Percentiles rank a stretch among this genome's conserved stretches.
Conservation (phyloP, 192 early-diverging fungal species). For the Coemansia asiatica region DNA sequence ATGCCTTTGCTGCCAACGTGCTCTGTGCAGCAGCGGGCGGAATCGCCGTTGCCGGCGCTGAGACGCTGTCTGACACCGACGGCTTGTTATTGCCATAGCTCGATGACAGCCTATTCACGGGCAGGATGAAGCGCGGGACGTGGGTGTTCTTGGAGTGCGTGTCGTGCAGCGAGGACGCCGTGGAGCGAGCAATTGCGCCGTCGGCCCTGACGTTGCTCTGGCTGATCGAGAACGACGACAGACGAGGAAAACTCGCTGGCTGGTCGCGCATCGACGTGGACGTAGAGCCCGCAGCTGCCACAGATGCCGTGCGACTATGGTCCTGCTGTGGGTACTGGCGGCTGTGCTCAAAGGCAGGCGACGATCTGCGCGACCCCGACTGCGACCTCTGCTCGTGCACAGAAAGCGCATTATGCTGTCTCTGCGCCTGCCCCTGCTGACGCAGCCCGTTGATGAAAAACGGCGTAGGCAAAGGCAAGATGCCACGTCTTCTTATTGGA, state of each 20-base stretch:
- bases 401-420: not conserved
- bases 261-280: constrained; percentile 20
- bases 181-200: constrained; percentile 11
- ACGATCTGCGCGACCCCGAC: constrained; percentile 23
- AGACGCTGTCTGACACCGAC: not conserved
- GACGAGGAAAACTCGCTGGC: constrained; percentile 38
- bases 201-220: constrained; percentile 53
- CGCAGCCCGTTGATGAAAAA: constrained; percentile 44
- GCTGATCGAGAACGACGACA: constrained; percentile 53
- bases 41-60: constrained; percentile 3
- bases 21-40: not conserved
- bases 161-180: constrained; percentile 5
- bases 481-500: constrained; percentile 16
- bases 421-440: constrained; percentile 11
- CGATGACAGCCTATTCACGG: constrained; percentile 24
- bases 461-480: constrained; percentile 39
- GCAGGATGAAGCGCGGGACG: constrained; percentile 32
- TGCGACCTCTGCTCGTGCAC: constrained; percentile 12
- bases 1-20: not conserved
- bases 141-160: constrained; percentile 1
- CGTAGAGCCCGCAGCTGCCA: too few relatives aligned
- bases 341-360: constrained; percentile 20
- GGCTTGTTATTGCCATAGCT: not conserved
- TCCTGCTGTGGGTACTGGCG: not conserved
- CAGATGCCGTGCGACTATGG: too few relatives aligned